These are phyloP conservation scores for Schizophyllum amplum DNA, from an alignment of 1,284 basidiomycete species.

Conservation along the genomic window DNA sequence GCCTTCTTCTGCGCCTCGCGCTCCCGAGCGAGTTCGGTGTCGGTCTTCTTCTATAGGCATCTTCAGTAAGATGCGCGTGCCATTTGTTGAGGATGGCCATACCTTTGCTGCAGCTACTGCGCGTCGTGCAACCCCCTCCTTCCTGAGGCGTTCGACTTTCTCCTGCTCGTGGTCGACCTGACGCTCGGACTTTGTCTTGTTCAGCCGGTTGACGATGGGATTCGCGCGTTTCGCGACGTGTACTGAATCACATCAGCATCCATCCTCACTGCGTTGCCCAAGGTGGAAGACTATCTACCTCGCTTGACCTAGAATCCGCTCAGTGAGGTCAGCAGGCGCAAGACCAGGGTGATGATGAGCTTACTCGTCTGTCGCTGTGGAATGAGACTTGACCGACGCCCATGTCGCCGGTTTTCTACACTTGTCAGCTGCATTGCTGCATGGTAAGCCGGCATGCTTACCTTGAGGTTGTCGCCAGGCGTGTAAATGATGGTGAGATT, in stretches of 20 bases:
- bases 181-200: slow-evolving; percentile 86
- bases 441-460: slow-evolving; percentile 21
- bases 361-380: slow-evolving; percentile 79
- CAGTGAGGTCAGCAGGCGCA: neutral
- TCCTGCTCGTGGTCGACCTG: slow-evolving; percentile 91
- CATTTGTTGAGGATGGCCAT: neutral
- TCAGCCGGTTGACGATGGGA: slow-evolving; percentile 84
- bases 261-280: neutral
- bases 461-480: slow-evolving; percentile 84
- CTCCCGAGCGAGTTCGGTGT: slow-evolving; percentile 54
- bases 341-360: neutral
- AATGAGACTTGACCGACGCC: slow-evolving; percentile 94
- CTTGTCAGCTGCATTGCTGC: slow-evolving; percentile 2
- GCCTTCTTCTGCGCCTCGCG: slow-evolving; percentile 74
- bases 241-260: slow-evolving; percentile 33
- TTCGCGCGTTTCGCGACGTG: slow-evolving; percentile 82
- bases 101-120: slow-evolving; percentile 59
- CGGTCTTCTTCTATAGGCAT: slow-evolving; percentile 57
- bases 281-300: slow-evolving; percentile 8
- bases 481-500: slow-evolving; percentile 94
- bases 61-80: neutral
- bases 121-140: slow-evolving; percentile 64
- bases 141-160: slow-evolving; percentile 72
- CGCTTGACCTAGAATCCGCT: slow-evolving; percentile 12
- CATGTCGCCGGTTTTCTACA: slow-evolving; percentile 93